These are phyloP conservation scores for Dorcoceras hygrometricum DNA, from an alignment of 257 asterid species.

Conservation along the genomic window DNA sequence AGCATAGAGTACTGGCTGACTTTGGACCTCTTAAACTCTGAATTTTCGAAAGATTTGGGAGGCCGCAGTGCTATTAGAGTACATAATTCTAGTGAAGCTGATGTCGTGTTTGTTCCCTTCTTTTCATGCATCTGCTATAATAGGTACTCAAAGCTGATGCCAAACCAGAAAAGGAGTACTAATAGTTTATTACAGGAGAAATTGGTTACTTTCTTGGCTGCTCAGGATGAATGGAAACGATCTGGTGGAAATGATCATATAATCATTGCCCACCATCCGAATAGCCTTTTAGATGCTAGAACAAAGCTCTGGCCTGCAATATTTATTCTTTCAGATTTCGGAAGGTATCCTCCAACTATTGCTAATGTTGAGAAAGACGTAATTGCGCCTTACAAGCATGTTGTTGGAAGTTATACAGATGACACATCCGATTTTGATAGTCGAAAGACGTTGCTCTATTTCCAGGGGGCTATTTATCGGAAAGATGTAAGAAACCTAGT, in stretches of 20 bases:
- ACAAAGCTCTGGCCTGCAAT: constrained; percentile 87
- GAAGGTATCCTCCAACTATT: constrained; percentile 82
- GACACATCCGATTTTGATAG: constrained; percentile 64
- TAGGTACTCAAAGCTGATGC: constrained; percentile 55
- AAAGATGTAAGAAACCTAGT: constrained; percentile 72
- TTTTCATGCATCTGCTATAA: constrained; percentile 81
- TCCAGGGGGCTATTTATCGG: constrained; percentile 92
- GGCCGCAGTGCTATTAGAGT: constrained; percentile 64
- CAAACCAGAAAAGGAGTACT: constrained; percentile 42
- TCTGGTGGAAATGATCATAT: constrained; percentile 77
- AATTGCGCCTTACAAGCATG: constrained; percentile 89
- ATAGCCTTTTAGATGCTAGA: constrained; percentile 80
- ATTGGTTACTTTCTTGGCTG: constrained; percentile 57
- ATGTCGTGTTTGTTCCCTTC: constrained; percentile 83
- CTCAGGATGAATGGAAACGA: constrained; percentile 76
- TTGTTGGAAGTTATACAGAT: constrained; percentile 44
- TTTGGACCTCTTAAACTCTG: constrained; percentile 72
- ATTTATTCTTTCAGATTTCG: constrained; percentile 77
- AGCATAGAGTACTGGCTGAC: constrained; percentile 95
- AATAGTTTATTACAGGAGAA: constrained; percentile 62
- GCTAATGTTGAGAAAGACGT: constrained; percentile 88
- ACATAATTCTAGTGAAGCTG: constrained; percentile 77
- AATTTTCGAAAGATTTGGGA: constrained; percentile 31
- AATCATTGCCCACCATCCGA: constrained; percentile 91
- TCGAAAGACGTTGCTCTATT: constrained; percentile 77